Conservation (phyloP, 78 protist species). For the Dictyostelium intermedium region DNA sequence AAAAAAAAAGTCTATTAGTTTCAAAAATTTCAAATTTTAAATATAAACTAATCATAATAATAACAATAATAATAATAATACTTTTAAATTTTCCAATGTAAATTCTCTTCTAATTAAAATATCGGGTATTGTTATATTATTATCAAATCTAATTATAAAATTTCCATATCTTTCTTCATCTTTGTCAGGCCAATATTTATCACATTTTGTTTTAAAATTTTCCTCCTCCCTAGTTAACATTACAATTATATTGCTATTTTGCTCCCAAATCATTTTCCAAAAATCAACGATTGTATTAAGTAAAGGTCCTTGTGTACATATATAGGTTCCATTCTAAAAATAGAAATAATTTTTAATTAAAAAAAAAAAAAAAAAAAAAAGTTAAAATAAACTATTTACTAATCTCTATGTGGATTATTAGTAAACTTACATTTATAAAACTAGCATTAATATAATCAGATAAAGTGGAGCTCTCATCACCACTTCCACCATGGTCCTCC, state of each 20-base stretch:
- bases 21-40: too few relatives aligned
- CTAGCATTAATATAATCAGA: slow-evolving; percentile 79
- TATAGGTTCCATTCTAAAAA: slow-evolving; percentile 32
- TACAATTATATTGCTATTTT: slow-evolving; percentile 68
- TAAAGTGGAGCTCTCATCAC: neutral
- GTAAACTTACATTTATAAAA: slow-evolving; percentile 14
- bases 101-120: slow-evolving; percentile 55
- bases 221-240: slow-evolving; percentile 82
- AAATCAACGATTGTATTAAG: slow-evolving; percentile 79
- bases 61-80: neutral
- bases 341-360: neutral
- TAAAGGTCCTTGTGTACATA: slow-evolving; percentile 89
- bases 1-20: neutral
- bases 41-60: too few relatives aligned
- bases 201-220: slow-evolving; percentile 58
- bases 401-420: too few relatives aligned
- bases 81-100: slow-evolving; percentile 26
- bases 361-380: neutral
- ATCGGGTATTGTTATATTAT: slow-evolving; percentile 20
- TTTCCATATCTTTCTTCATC: slow-evolving; percentile 21
- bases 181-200: slow-evolving; percentile 75
- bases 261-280: slow-evolving; percentile 89
- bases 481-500: slow-evolving; percentile 31
- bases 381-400: too few relatives aligned
- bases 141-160: slow-evolving; percentile 18